Evolutionary conservation across 2,329 filamentous ascomycete genomes (phyloP).

Genomic region (Cordyceps farinosa): DNA sequence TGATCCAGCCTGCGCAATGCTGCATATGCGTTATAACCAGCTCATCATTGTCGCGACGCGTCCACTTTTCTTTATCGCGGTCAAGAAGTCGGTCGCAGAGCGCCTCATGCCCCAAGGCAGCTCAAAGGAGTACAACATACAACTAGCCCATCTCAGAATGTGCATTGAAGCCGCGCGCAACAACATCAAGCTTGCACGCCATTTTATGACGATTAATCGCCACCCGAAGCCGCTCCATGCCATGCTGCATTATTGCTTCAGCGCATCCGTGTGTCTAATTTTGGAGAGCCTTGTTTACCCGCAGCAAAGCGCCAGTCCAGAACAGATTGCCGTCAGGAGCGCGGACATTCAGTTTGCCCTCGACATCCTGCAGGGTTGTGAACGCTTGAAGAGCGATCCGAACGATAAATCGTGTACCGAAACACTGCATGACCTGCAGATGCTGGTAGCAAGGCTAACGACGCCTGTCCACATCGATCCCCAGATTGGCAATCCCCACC

Average conservation of each 20-base stretch:
- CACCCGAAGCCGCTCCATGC: constrained; percentile 41
- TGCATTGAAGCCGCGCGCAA: constrained; percentile 33
- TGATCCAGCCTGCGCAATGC: constrained; percentile 41
- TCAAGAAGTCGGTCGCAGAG: constrained; percentile 45
- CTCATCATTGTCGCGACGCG: constrained; percentile 47
- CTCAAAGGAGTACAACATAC: constrained; percentile 24
- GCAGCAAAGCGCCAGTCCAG: constrained; percentile 23
- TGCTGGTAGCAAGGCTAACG: constrained; percentile 35
- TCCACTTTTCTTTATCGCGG: constrained; percentile 45
- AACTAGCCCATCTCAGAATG: constrained; percentile 17
- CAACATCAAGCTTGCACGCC: constrained; percentile 44
- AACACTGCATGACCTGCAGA: constrained; percentile 37
- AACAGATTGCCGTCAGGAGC: constrained; percentile 25
- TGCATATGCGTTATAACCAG: constrained; percentile 51
- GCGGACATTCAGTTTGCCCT: constrained; percentile 40
- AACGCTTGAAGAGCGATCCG: constrained; percentile 36
- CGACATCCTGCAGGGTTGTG: constrained; percentile 36
- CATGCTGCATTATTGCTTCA: constrained; percentile 48
- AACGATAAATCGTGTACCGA: constrained; percentile 37
- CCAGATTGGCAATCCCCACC: constrained; percentile 23
- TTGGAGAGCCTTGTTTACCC: constrained; percentile 42
- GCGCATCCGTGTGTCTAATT: constrained; percentile 46
- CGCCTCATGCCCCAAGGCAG: constrained; percentile 31
- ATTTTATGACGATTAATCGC: constrained; percentile 35
- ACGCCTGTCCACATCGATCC: constrained; percentile 23